These are phyloP conservation scores for Chaetomium cochliodes DNA, from an alignment of 495 filamentous ascomycete genomes.

Conservation along the genomic window DNA sequence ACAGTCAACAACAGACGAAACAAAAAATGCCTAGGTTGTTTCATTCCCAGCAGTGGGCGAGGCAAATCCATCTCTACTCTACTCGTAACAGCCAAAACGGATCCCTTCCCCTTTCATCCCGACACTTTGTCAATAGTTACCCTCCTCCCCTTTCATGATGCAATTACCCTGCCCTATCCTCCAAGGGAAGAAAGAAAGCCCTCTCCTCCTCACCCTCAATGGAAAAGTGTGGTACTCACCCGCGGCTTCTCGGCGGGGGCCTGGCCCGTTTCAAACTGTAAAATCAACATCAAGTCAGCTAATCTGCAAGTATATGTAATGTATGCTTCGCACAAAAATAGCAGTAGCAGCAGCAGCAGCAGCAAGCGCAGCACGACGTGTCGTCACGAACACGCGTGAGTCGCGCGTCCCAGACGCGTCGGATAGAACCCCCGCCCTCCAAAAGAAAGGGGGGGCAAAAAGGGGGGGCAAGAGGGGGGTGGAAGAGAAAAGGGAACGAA, in stretches of 20 bases:
- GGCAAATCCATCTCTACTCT: background rate
- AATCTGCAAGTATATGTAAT: too few relatives aligned
- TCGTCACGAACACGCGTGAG: background rate
- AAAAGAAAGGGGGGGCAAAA: too few relatives aligned
- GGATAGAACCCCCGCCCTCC: too few relatives aligned
- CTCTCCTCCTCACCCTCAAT: slow-evolving; percentile 18
- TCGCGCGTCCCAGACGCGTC: background rate
- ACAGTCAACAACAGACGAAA: background rate
- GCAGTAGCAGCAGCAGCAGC: too few relatives aligned
- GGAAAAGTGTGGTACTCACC: slow-evolving; percentile 27
- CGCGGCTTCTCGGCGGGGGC: slow-evolving; percentile 32
- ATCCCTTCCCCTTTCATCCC: background rate
- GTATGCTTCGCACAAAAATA: too few relatives aligned
- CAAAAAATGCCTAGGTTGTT: background rate
- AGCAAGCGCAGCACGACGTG: too few relatives aligned
- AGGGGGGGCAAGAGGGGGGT: too few relatives aligned
- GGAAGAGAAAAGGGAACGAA: slow-evolving; percentile 4
- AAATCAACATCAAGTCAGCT: background rate
- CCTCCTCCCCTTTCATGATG: background rate
- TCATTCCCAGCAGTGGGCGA: background rate
- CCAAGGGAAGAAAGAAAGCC: too few relatives aligned
- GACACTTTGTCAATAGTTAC: background rate
- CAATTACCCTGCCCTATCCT: background rate
- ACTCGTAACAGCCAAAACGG: too few relatives aligned
- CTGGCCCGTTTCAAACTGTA: slow-evolving; percentile 46